These are phyloP conservation scores for Coemansia sp. DNA, from an alignment of 192 early-diverging fungal species.

Conservation along the genomic window DNA sequence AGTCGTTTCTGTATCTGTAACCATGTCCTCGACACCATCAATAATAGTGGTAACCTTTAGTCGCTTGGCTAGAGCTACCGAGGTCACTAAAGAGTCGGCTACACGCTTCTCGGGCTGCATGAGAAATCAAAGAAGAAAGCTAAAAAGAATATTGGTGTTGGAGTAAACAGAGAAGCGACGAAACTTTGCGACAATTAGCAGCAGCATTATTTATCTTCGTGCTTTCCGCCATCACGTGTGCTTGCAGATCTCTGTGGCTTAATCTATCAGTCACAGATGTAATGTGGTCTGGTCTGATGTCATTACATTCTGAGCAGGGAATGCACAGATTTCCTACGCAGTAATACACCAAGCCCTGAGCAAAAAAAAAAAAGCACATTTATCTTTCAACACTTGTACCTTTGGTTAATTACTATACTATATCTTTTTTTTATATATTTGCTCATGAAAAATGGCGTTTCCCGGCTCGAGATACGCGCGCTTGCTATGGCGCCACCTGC, in stretches of 20 bases:
- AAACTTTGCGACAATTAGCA: not conserved
- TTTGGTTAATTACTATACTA: not conserved
- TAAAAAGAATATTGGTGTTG: not conserved
- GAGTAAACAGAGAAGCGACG: not conserved
- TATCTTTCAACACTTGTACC: not conserved
- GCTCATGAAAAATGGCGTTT: not conserved
- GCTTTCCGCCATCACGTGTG: not conserved
- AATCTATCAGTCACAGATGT: not conserved
- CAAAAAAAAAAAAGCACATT: not conserved
- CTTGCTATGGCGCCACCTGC: constrained; percentile 24
- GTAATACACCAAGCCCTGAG: not conserved
- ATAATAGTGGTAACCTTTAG: not conserved
- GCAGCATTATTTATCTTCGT: not conserved
- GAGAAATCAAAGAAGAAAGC: not conserved
- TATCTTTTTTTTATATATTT: not conserved
- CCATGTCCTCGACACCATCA: not conserved
- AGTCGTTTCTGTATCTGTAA: not conserved
- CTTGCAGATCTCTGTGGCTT: not conserved
- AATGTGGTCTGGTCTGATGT: not conserved
- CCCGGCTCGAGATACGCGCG: not conserved
- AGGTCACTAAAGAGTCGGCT: not conserved
- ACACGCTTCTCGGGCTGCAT: not conserved
- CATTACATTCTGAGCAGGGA: not conserved
- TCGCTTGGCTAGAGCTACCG: constrained; percentile 1
- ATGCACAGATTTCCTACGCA: not conserved